phyloP scores from a whole-genome alignment of 108 stramenopile genomes.

The Aurantiochytrium sp. region DNA sequence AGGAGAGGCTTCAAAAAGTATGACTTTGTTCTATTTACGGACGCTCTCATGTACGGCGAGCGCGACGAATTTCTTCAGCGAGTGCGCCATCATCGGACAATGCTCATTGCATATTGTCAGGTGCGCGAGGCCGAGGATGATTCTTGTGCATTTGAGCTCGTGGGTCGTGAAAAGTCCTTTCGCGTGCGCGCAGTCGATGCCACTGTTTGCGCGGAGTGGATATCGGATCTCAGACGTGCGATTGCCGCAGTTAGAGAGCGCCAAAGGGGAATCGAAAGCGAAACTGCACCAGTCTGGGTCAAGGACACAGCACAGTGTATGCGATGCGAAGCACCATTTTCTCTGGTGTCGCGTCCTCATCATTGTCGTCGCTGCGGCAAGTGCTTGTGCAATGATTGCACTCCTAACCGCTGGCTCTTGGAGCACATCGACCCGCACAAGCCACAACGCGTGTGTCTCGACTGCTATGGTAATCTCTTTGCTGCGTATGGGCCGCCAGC shows the following conservation, averaged over 20 bases:
- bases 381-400: not conserved
- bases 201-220: not conserved
- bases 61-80: not conserved
- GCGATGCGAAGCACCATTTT: not conserved
- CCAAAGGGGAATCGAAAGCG: not conserved
- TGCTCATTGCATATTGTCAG: not conserved
- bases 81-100: not conserved
- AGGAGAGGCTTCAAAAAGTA: not conserved
- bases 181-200: not conserved
- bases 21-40: not conserved
- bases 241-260: not conserved
- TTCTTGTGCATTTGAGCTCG: not conserved
- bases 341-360: not conserved
- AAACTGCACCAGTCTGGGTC: not conserved
- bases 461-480: not conserved
- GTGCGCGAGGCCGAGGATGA: not conserved
- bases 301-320: not conserved
- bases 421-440: not conserved
- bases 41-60: not conserved
- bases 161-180: constrained; percentile 2
- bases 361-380: not conserved
- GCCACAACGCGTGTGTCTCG: constrained; percentile 5
- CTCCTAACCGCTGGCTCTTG: not conserved
- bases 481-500: not conserved
- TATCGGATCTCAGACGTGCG: not conserved